Base-by-base conservation (phyloP, 2,329 filamentous ascomycete genomes). In the Rutstroemia sp. region DNA sequence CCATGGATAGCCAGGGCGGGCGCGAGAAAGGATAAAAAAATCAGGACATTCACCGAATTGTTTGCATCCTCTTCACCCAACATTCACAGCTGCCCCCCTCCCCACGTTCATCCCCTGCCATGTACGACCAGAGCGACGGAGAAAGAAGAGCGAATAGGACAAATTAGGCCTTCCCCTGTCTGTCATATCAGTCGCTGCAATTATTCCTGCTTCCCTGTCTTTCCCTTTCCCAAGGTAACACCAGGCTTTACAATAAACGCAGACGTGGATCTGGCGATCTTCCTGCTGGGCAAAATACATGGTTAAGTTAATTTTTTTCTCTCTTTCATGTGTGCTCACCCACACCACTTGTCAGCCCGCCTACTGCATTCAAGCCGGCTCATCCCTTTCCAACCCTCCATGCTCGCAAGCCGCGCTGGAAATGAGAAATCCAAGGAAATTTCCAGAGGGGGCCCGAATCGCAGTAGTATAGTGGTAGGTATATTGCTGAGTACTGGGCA, bases 351-450 rank as follows among this genome's bases (percentile, higher is more conserved):
- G 17, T 41, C 39, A n/a, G 16, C 39, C n/a, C n/a, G 19, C 41
- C 41, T 19, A 17, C n/a, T 10, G 41, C 41, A 46, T 46, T 25
- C 21, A 6, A 46, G 19, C 21, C 45, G 50, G 17, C 53, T 23
- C 8, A 34, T 37, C 53, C 50, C 34, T 55, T 51, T 16, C 30
- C 41, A 44, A n/a, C 47, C 42, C 49, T 50, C 17, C 38, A 30
- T 51, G 17, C 38, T 55, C 47, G 53, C 47, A 55, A 51, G 53
- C 53, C 53, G 47, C 53, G 53, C 53, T 55, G 53, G 53, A 55
- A 51, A 55, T 55, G 53, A 38, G 38, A 55, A 55, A 55, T 50
- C 6, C 5, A 17, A 44, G 37, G 19, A 27, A 37, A 30, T 30
- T 30, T 30, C 2, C 27, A 30, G 27, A 30, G 27, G 27, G 27